Conservation (phyloP, 805 yeast species). For the Pichia thaimueangensis region DNA sequence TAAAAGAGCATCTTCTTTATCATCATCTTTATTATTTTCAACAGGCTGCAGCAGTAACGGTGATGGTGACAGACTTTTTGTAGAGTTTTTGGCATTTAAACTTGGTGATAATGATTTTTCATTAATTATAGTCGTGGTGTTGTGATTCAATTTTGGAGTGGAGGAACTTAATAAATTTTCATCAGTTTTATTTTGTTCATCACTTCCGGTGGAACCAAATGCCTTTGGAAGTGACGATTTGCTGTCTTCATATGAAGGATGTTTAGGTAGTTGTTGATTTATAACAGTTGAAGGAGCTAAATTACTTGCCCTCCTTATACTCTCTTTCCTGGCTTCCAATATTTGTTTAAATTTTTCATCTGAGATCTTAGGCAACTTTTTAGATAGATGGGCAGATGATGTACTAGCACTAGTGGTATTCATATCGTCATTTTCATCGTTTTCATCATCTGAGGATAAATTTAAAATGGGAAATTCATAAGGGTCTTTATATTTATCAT, state of each 20-base stretch:
- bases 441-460: slow-evolving; percentile 8
- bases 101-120: neutral
- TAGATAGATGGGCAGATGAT: slow-evolving; percentile 7
- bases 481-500: slow-evolving; percentile 10
- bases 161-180: slow-evolving; percentile 3
- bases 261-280: slow-evolving; percentile 1
- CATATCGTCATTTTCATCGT: neutral
- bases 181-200: neutral
- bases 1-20: neutral
- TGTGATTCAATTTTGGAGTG: slow-evolving; percentile 6
- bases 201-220: no score
- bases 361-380: slow-evolving; percentile 6
- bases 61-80: neutral
- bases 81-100: neutral
- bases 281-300: neutral
- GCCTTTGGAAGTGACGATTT: neutral
- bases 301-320: neutral
- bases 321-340: neutral
- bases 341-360: slow-evolving; percentile 6
- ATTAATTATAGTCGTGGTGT: neutral
- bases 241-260: neutral
- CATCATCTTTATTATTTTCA: neutral
- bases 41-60: neutral
- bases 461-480: slow-evolving; percentile 11
- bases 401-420: neutral